These are phyloP conservation scores for Chrysoporthe puriensis DNA, from an alignment of 2,329 filamentous ascomycete genomes.

Conservation along the genomic window DNA sequence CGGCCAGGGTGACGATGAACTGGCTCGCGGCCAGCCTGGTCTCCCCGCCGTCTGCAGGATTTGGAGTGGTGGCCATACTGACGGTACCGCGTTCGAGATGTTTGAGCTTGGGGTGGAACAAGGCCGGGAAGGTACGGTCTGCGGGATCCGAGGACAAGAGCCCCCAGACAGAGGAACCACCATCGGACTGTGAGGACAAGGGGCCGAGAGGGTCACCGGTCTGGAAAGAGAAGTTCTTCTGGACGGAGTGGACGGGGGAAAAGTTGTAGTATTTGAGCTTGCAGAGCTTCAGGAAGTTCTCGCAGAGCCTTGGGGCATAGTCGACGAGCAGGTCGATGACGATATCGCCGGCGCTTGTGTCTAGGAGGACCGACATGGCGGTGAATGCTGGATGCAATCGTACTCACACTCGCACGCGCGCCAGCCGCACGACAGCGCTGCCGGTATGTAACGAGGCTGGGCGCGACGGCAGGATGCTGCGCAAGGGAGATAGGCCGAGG, in stretches of 20 bases:
- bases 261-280: slow-evolving; percentile 99
- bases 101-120: slow-evolving; percentile 84
- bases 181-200: slow-evolving; percentile 81
- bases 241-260: slow-evolving; percentile 86
- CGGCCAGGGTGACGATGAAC: slow-evolving; percentile 89
- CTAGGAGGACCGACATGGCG: slow-evolving; percentile 87
- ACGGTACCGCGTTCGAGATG: slow-evolving; percentile 89
- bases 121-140: slow-evolving; percentile 79
- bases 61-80: slow-evolving; percentile 92
- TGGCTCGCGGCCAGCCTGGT: slow-evolving; percentile 84
- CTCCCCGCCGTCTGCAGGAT: slow-evolving; percentile 71
- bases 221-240: slow-evolving; percentile 95
- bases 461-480: not conserved
- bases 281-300: slow-evolving; percentile 99
- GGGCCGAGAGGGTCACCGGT: slow-evolving; percentile 93
- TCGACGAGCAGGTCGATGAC: slow-evolving; percentile 92
- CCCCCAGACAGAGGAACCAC: slow-evolving; percentile 92
- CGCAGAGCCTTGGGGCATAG: slow-evolving; percentile 86
- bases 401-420: not conserved
- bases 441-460: not conserved
- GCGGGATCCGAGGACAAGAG: slow-evolving; percentile 67
- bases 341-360: slow-evolving; percentile 91
- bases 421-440: not conserved
- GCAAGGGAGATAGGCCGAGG: not conserved
- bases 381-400: not conserved